phyloP scores from a whole-genome alignment of 345 rosid genomes.

The Pugionium dolabratum region DNA sequence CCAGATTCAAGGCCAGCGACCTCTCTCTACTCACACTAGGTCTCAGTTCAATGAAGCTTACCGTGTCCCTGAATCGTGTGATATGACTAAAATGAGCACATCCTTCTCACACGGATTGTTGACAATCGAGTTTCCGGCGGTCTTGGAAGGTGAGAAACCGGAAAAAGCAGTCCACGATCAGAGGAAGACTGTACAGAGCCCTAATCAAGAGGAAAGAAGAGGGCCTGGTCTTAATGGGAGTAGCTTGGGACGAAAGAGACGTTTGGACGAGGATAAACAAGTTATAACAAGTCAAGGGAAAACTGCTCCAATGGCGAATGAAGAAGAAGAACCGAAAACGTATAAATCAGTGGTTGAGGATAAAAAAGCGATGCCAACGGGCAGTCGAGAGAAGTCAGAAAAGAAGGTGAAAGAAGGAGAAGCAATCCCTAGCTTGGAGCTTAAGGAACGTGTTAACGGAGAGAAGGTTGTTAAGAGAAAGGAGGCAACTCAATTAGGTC shows the following conservation, averaged over 20 bases:
- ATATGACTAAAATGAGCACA: constrained; percentile 23
- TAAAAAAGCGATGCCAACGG: constrained; percentile 14
- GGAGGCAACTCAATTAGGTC: constrained; percentile 1
- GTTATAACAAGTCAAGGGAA: constrained; percentile 28
- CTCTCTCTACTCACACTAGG: constrained; percentile 37
- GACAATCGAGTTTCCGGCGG: constrained; percentile 30
- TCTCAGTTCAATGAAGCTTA: constrained; percentile 41
- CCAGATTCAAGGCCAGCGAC: constrained; percentile 40
- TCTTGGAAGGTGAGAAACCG: constrained; percentile 18
- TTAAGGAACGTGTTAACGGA: constrained; percentile 22
- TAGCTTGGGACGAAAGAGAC: constrained; percentile 25
- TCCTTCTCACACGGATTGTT: constrained; percentile 38
- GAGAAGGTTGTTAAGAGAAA: constrained; percentile 31
- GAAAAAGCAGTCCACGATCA: constrained; percentile 20
- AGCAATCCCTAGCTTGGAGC: constrained; percentile 14
- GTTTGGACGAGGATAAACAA: constrained; percentile 14
- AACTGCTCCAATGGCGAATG: constrained; percentile 6
- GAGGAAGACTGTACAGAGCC: constrained; percentile 21
- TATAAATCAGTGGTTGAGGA: constrained; percentile 41
- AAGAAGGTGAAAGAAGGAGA: constrained; percentile 21
- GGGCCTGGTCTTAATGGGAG: not conserved
- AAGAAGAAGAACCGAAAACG: constrained; percentile 28
- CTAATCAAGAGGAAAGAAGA: constrained; percentile 7
- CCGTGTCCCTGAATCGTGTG: constrained; percentile 36
- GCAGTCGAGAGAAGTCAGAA: constrained; percentile 15